Evolutionary conservation across 2,329 filamentous ascomycete species (phyloP).

Genomic region (Atkinsonella hypoxylon): DNA sequence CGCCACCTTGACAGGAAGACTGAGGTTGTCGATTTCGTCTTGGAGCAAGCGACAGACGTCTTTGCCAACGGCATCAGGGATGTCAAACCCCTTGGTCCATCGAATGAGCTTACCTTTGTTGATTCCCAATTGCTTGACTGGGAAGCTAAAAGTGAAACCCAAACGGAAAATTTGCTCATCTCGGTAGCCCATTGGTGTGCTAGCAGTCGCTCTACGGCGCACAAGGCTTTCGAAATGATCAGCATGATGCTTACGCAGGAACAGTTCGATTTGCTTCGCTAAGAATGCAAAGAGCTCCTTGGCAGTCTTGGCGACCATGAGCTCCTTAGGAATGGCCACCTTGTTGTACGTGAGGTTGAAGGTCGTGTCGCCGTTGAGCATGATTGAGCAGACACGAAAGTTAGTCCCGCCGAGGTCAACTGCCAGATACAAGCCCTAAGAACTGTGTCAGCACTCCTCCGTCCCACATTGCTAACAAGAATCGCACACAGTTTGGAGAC

Average conservation of each 20-base stretch:
- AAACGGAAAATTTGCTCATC: slow-evolving; percentile 79
- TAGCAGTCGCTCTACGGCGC: slow-evolving; percentile 49
- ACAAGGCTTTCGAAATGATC: slow-evolving; percentile 71
- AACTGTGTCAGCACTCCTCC: not conserved
- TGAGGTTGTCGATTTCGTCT: slow-evolving; percentile 73
- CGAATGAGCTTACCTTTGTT: slow-evolving; percentile 90
- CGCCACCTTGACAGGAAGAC: slow-evolving; percentile 84
- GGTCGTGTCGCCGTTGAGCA: slow-evolving; percentile 85
- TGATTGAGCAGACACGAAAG: slow-evolving; percentile 92
- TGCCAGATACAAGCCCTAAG: slow-evolving; percentile 81
- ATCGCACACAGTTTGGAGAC: not conserved
- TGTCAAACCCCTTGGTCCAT: slow-evolving; percentile 98
- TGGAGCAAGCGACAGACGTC: slow-evolving; percentile 90
- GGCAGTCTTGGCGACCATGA: slow-evolving; percentile 82
- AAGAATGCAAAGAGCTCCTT: slow-evolving; percentile 86
- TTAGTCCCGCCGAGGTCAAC: slow-evolving; percentile 98
- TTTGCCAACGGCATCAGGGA: slow-evolving; percentile 84
- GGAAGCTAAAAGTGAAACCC: slow-evolving; percentile 98
- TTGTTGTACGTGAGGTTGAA: slow-evolving; percentile 92
- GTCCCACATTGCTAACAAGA: not conserved
- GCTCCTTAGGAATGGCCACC: slow-evolving; percentile 73
- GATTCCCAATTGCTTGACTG: slow-evolving; percentile 85
- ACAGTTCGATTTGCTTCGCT: slow-evolving; percentile 81
- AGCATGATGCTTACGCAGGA: slow-evolving; percentile 76
- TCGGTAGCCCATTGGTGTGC: slow-evolving; percentile 44